These are phyloP conservation scores for Citrus cavaleriei DNA, from an alignment of 345 rosid genomes.

Conservation along the genomic window DNA sequence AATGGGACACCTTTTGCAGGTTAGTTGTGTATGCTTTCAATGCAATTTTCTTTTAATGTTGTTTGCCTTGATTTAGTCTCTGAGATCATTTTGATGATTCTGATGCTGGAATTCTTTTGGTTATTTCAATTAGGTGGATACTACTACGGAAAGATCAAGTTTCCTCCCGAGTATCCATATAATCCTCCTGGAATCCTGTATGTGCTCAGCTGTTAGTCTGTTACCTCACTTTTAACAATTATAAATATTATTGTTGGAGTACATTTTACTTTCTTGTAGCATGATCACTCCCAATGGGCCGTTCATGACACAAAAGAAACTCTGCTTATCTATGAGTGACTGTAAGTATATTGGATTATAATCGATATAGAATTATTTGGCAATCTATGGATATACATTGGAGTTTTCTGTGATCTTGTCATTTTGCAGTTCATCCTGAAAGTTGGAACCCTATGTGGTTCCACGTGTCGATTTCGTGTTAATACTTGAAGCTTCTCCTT, in stretches of 20 bases:
- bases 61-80: constrained; percentile 8
- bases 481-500: constrained; percentile 7
- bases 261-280: constrained; percentile 30
- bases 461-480: constrained; percentile 17
- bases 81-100: constrained; percentile 3
- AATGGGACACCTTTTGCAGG: constrained; percentile 98
- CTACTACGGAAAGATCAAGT: constrained; percentile 95
- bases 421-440: constrained; percentile 91
- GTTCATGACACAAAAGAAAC: constrained; percentile 92
- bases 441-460: constrained; percentile 91
- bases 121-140: constrained; percentile 53
- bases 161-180: constrained; percentile 92
- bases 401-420: constrained; percentile 4
- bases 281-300: constrained; percentile 99
- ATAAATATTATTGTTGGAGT: neutral
- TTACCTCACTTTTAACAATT: constrained; percentile 7
- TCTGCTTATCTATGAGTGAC: constrained; percentile 98
- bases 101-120: neutral
- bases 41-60: constrained; percentile 2
- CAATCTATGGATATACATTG: neutral
- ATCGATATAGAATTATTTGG: constrained; percentile 2
- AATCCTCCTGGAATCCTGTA: constrained; percentile 99
- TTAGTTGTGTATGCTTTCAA: constrained; percentile 21
- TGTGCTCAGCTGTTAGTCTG: constrained; percentile 10
- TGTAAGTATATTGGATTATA: constrained; percentile 49